phyloP scores from a whole-genome alignment of 345 rosid genomes.

The Populus alba region DNA sequence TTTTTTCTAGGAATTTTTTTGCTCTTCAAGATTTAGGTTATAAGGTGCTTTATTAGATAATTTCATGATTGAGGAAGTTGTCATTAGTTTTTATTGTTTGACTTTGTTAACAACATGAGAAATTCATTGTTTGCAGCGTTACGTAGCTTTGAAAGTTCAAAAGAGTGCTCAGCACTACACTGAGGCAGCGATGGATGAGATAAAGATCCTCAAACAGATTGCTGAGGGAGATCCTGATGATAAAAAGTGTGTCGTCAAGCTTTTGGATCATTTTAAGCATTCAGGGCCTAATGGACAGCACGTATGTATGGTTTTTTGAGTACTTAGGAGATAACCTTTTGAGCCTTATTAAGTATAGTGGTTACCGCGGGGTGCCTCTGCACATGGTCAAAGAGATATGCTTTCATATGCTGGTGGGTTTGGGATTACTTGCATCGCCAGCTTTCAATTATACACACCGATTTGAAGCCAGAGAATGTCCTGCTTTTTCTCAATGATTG shows the following conservation, averaged over 20 bases:
- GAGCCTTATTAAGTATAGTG: constrained; percentile 81
- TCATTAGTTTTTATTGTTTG: constrained; percentile 1
- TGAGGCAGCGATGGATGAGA: constrained; percentile 98
- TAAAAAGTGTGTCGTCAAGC: constrained; percentile 83
- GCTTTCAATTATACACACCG: constrained; percentile 87
- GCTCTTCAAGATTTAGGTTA: background rate
- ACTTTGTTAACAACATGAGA: constrained; percentile 25
- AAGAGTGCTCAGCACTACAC: constrained; percentile 95
- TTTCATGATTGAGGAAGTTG: constrained; percentile 10
- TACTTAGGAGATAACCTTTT: constrained; percentile 91
- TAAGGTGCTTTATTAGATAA: background rate
- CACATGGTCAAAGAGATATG: constrained; percentile 70
- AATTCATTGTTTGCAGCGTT: constrained; percentile 64
- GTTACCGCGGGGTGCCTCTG: constrained; percentile 72
- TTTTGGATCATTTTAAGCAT: constrained; percentile 91
- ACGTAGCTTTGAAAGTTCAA: constrained; percentile 93
- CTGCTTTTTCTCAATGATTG: constrained; percentile 70
- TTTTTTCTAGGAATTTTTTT: no score
- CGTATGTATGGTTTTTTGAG: constrained; percentile 94
- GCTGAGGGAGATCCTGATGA: constrained; percentile 73
- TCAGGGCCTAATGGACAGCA: constrained; percentile 90
- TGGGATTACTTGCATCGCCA: constrained; percentile 84
- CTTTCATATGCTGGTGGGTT: constrained; percentile 64
- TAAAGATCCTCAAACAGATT: constrained; percentile 78
- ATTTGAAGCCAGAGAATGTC: constrained; percentile 93